These are phyloP conservation scores for Carex myosuroides DNA, from an alignment of 176 grass and related monocot genomes.

Conservation along the genomic window DNA sequence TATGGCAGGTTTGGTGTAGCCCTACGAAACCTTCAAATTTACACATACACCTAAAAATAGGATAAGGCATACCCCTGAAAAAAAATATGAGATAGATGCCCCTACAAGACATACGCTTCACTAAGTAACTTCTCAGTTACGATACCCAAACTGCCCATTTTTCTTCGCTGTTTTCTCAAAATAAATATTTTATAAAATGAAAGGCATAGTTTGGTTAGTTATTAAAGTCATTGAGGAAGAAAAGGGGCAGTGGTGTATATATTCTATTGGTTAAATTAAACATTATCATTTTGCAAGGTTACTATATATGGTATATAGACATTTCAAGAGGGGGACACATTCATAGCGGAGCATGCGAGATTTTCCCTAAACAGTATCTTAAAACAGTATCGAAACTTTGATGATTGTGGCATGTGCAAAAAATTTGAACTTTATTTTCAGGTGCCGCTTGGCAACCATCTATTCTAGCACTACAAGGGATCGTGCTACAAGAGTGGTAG, in stretches of 20 bases:
- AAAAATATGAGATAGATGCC: not conserved
- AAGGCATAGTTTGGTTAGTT: not conserved
- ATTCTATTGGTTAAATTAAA: not conserved
- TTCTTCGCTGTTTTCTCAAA: not conserved
- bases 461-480: not conserved
- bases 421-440: not conserved
- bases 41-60: not conserved
- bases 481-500: too few relatives aligned
- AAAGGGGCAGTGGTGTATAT: not conserved
- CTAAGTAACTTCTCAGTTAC: not conserved
- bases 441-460: not conserved
- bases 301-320: not conserved
- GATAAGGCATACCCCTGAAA: not conserved
- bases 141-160: not conserved
- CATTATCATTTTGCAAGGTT: not conserved
- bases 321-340: not conserved
- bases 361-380: too few relatives aligned
- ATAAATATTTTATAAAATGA: not conserved
- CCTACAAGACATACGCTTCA: not conserved
- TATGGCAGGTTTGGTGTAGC: not conserved
- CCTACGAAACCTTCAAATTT: not conserved
- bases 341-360: too few relatives aligned
- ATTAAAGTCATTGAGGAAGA: not conserved
- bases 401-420: not conserved
- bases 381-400: not conserved